Evolutionary conservation across 2,329 filamentous ascomycete genomes (phyloP), one percentile per base, ranked within the genome.

Genomic region (Elsinoe ampelina): DNA sequence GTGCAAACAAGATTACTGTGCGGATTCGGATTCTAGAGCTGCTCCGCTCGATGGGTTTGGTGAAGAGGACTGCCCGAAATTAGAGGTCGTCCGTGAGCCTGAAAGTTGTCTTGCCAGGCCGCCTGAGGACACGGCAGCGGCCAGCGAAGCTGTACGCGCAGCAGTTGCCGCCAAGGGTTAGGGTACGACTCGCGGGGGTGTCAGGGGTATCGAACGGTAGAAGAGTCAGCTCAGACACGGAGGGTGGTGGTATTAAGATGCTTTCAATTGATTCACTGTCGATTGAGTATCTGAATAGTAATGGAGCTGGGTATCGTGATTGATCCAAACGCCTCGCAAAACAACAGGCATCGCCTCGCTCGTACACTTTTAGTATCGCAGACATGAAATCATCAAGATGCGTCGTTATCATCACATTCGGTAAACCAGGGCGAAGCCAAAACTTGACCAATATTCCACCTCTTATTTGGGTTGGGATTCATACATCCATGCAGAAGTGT

Each of bases 401-500:
- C 56, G 1, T 43, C 30, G 39, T 54, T 19, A 26, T 57, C 57
- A 4, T 57, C 39, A 15, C 43, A 48, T 38, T 50, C 55, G 15
- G 22, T 61, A 52, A 86, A 73, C 80, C 82, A 85, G 12, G 70
- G 63, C 61, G 77, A 78, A 19, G 73, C 72, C 36, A 86, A 65
- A 17, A 82, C 74, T 41, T 82, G 75, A 35, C 73, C 72, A 52
- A 86, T 76, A 34, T 74, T 78, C 78, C 79, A 83, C 41, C 83
- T 75, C 52, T 72, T 70, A 39, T 77, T 70, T 32, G 74, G 67
- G 55, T 84, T 75, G 71, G 80, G 75, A 34, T 81, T 74, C 20
- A 86, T 70, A 63, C 83, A 86, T 3, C 81, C 80, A 42, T 73
- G 71, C 13, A 86, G 72, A 20, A 86, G 64, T n/a, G 80, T 78